Evolutionary conservation across 345 rosid species (phyloP).

Genomic region (Pugionium cornutum): DNA sequence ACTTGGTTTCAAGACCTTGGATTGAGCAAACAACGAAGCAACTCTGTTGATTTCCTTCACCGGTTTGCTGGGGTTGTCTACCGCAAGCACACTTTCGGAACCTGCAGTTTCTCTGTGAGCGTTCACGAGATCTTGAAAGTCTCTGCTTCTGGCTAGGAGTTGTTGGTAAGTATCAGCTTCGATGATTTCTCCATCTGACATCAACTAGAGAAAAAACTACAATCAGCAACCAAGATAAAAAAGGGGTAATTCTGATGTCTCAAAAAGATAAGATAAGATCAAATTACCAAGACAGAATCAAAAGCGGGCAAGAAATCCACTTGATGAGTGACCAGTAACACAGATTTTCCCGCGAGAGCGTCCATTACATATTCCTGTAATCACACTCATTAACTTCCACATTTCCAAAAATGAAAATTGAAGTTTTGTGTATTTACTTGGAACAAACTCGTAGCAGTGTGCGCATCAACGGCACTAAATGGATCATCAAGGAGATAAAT

Average conservation of each 20-base stretch:
- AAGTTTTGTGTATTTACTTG: conserved; percentile 51
- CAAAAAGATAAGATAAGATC: not conserved
- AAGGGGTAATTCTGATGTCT: not conserved
- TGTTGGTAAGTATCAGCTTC: conserved; percentile 73
- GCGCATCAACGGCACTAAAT: conserved; percentile 95
- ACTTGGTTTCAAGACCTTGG: conserved; percentile 51
- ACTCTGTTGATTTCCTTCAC: conserved; percentile 63
- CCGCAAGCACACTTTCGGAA: conserved; percentile 55
- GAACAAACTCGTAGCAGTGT: conserved; percentile 86
- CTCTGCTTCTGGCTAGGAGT: conserved; percentile 59
- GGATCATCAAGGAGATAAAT: conserved; percentile 93
- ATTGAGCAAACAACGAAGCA: conserved; percentile 45
- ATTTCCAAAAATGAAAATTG: not conserved
- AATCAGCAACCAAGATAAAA: not conserved
- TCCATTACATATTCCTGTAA: conserved; percentile 77
- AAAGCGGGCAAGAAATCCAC: conserved; percentile 96
- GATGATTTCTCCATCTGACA: conserved; percentile 85
- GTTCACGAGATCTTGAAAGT: conserved; percentile 82
- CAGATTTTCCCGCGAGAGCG: conserved; percentile 75
- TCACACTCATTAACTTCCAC: conserved; percentile 32
- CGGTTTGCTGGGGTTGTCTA: conserved; percentile 39
- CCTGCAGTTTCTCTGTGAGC: conserved; percentile 98
- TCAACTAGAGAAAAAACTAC: conserved; percentile 52
- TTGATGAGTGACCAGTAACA: conserved; percentile 91
- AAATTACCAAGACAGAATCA: conserved; percentile 75